These are phyloP conservation scores for Phytopythium cucurbitacearum DNA, from an alignment of 352 stramenopile species.

Conservation along the genomic window DNA sequence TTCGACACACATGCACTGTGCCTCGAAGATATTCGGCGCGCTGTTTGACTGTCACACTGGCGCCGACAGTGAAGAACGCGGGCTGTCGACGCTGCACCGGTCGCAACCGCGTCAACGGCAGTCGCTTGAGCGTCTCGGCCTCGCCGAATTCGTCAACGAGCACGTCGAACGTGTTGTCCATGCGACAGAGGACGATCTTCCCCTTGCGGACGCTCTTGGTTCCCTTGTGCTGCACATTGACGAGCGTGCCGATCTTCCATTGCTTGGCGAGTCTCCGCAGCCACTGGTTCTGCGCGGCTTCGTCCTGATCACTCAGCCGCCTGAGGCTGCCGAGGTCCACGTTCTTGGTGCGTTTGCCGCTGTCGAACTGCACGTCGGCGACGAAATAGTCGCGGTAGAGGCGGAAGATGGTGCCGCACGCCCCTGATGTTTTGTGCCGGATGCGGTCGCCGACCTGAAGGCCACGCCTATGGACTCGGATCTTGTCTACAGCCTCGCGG, in stretches of 20 bases:
- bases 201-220: slow-evolving; percentile 44
- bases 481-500: no score
- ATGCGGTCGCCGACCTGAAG: slow-evolving; percentile 59
- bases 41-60: slow-evolving; percentile 48
- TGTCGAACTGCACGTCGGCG: slow-evolving; percentile 67
- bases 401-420: slow-evolving; percentile 51
- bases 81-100: slow-evolving; percentile 14
- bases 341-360: slow-evolving; percentile 46
- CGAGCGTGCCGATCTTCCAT: slow-evolving; percentile 20
- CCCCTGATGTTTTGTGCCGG: slow-evolving; percentile 15
- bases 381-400: slow-evolving; percentile 68
- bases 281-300: no score
- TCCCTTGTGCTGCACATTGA: slow-evolving; percentile 41
- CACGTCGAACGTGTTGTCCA: slow-evolving; percentile 62
- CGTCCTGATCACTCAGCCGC: no score
- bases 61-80: slow-evolving; percentile 28
- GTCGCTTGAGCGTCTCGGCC: slow-evolving; percentile 32
- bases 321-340: slow-evolving; percentile 43
- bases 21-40: slow-evolving; percentile 54
- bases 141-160: slow-evolving; percentile 42
- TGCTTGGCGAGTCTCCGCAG: not conserved
- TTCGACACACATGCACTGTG: slow-evolving; percentile 26
- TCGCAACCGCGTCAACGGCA: slow-evolving; percentile 21
- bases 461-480: slow-evolving; percentile 8
- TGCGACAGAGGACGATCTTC: slow-evolving; percentile 45